These are phyloP conservation scores for Cucumis cinereus DNA, from an alignment of 306 rosid genomes.

Conservation along the genomic window DNA sequence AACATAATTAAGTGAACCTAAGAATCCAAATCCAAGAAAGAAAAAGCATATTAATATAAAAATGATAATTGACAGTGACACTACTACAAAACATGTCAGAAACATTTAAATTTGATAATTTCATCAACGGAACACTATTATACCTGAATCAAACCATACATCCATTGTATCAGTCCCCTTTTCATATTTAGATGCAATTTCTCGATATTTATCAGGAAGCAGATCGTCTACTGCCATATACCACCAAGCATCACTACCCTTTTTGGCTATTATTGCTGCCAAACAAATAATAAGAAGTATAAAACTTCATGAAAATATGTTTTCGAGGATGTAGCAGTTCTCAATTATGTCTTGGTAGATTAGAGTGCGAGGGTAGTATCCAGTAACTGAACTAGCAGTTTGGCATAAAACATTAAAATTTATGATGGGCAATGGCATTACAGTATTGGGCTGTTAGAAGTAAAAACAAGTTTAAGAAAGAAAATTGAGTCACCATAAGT, in stretches of 20 bases:
- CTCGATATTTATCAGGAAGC: constrained; percentile 67
- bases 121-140: constrained; percentile 5
- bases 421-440: neutral
- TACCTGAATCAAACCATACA: constrained; percentile 99
- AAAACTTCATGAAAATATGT: neutral
- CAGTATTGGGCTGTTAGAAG: neutral
- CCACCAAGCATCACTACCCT: constrained; percentile 99
- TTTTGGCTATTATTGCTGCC: constrained; percentile 75
- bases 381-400: neutral
- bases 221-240: constrained; percentile 87
- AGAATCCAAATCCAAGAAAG: neutral
- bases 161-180: constrained; percentile 99
- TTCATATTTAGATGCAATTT: constrained; percentile 78
- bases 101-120: neutral
- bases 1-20: neutral
- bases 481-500: neutral
- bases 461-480: neutral
- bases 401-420: neutral
- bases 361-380: neutral
- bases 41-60: neutral
- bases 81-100: neutral
- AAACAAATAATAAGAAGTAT: constrained; percentile 16
- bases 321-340: neutral
- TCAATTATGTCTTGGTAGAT: neutral
- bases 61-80: neutral